phyloP scores from a whole-genome alignment of 306 rosid genomes.

The Ziziphus jujuba region DNA sequence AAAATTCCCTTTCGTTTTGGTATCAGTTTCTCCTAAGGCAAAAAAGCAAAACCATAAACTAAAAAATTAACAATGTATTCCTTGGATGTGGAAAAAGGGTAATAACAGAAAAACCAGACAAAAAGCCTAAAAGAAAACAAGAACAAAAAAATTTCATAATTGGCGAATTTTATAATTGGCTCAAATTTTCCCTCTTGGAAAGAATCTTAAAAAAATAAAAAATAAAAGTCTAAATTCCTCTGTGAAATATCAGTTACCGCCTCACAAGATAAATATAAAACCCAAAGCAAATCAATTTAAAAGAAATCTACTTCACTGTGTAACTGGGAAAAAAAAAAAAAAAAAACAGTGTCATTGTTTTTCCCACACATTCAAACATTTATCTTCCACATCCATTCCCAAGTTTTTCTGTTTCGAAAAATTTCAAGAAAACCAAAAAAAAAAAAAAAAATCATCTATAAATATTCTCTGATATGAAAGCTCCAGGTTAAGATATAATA shows the following conservation, averaged over 20 bases:
- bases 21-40: neutral
- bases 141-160: too few relatives aligned
- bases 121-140: neutral
- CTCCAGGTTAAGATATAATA: neutral
- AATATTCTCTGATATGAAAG: neutral
- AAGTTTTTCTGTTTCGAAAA: neutral
- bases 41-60: neutral
- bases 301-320: neutral
- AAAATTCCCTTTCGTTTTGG: neutral
- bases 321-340: neutral
- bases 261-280: too few relatives aligned
- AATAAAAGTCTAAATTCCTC: too few relatives aligned
- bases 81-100: neutral
- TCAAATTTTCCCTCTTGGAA: too few relatives aligned
- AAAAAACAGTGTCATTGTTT: neutral
- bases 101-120: neutral
- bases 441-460: neutral
- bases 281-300: too few relatives aligned
- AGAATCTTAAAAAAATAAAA: too few relatives aligned
- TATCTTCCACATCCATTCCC: conserved; percentile 2
- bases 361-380: neutral
- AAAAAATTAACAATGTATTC: neutral
- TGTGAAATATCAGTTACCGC: too few relatives aligned
- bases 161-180: too few relatives aligned
- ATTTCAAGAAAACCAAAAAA: neutral